Evolutionary conservation across 1,139 yeast species (phyloP).

Genomic region (Candida tunisiensis): DNA sequence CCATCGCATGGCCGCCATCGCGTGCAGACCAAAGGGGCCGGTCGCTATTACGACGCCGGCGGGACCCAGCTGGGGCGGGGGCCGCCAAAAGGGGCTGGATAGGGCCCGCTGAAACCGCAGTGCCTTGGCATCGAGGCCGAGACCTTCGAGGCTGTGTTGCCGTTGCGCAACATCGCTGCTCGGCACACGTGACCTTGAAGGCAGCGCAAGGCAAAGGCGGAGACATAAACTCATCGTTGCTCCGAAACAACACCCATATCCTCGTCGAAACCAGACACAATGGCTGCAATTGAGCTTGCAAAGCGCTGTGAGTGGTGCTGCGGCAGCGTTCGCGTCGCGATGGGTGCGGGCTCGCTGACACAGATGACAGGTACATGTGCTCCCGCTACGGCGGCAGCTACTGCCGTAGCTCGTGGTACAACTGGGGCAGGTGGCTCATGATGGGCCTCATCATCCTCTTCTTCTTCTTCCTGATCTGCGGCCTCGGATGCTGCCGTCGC

Average conservation of each 20-base stretch:
- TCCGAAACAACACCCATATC: not conserved
- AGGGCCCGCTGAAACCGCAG: too few species aligned
- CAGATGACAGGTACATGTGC: not conserved
- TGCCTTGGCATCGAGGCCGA: too few species aligned
- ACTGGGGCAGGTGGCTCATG: constrained; percentile 9
- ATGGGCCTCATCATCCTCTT: constrained; percentile 5
- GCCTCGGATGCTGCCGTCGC: constrained; percentile 4
- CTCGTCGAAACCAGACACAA: not conserved
- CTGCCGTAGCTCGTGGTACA: constrained; percentile 8
- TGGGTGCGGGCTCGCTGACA: constrained; percentile 1
- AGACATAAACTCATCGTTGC: too few species aligned
- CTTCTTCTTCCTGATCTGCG: constrained; percentile 4
- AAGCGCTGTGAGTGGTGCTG: not conserved
- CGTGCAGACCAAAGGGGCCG: not conserved
- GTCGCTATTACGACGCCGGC: not conserved
- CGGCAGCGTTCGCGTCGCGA: constrained; percentile 1
- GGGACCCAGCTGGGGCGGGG: too few species aligned
- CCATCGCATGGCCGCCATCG: not conserved
- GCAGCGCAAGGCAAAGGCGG: too few species aligned
- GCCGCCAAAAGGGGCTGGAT: too few species aligned
- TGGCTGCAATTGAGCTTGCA: not conserved
- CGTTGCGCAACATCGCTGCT: too few species aligned
- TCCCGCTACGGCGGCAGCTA: constrained; percentile 3
- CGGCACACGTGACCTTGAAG: too few species aligned
- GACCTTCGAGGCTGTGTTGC: too few species aligned